These are phyloP conservation scores for Populus hybrid DNA, from an alignment of 441 rosid species.

Conservation along the genomic window DNA sequence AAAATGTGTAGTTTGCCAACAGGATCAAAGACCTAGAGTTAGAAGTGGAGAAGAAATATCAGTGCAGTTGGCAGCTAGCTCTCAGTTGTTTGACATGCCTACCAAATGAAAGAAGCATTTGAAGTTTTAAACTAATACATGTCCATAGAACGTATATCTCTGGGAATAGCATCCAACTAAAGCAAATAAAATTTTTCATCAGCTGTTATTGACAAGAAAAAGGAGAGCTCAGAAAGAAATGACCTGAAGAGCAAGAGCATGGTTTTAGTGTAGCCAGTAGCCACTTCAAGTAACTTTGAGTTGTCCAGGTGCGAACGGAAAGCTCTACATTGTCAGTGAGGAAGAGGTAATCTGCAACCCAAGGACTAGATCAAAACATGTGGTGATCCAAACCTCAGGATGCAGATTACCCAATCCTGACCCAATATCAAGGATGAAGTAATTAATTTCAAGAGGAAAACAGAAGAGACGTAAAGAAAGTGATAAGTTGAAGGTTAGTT, in stretches of 20 bases:
- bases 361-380: constrained; percentile 42
- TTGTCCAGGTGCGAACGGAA: background rate
- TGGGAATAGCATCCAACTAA: background rate
- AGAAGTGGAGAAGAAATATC: too few species aligned
- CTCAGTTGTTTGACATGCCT: background rate
- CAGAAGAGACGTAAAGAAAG: background rate
- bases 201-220: background rate
- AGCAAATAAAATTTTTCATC: background rate
- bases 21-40: too few species aligned
- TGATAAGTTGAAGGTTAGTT: background rate
- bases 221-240: background rate
- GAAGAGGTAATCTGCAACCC: constrained; percentile 84
- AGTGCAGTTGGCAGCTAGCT: too few species aligned
- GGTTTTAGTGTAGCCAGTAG: background rate
- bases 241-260: background rate
- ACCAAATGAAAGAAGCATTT: background rate
- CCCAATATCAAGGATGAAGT: constrained; percentile 29
- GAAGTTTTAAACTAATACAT: too few species aligned
- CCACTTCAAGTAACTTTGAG: background rate
- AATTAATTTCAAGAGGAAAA: background rate
- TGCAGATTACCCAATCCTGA: constrained; percentile 89
- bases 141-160: background rate
- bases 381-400: constrained; percentile 85
- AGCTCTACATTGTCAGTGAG: constrained; percentile 39
- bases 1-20: too few species aligned